Evolutionary conservation across 805 yeast species (phyloP), one percentile per base, ranked within the genome.

Genomic region (Yamadazyma ubonensis): DNA sequence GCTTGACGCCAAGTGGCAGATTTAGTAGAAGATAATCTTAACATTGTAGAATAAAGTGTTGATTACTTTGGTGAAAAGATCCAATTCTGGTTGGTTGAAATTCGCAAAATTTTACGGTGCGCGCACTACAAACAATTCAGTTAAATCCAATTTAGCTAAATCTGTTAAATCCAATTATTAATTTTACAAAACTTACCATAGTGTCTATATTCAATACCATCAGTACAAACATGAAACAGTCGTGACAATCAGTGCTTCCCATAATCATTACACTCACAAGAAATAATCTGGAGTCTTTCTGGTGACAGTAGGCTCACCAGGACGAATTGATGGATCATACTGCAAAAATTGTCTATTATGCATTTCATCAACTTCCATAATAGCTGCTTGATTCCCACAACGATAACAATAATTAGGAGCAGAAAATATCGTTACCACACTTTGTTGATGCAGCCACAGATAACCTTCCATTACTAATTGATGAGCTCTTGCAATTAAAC

Each of bases 391-490:
- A 68, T 90, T 90, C 55, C 98, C 98, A 71, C 98, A 90, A 69
- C 98, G 78, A 65, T 90, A 90, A 67, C 98, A 90, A 64, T 90
- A 90, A 65, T 90, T 90, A 45, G 98, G 98, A 20, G 98, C 98
- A 44, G 88, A 79, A 62, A 89, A 90, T 42, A 90, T 88, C 22
- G 98, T 90, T 29, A 90, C 97, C 33, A 90, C 97, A 45, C 81
- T 77, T 68, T 90, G 95, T 63, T 86, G 95, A 68, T 90, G 96
- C 28, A 91, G 79, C 96, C 96, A 90, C 33, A 87, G 79, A 60
- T 81, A 90, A 44, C 97, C 97, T 60, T 89, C 97, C 96, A 90
- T 90, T n/a, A 89, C 96, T 61, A 89, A 75, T 67, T 89, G 97
- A 71, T 89, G 97, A 7, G 96, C 96, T 67, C 97, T 79, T 19